Base-by-base conservation (phyloP, 2,329 filamentous ascomycete genomes). In the Exophiala sideris region DNA sequence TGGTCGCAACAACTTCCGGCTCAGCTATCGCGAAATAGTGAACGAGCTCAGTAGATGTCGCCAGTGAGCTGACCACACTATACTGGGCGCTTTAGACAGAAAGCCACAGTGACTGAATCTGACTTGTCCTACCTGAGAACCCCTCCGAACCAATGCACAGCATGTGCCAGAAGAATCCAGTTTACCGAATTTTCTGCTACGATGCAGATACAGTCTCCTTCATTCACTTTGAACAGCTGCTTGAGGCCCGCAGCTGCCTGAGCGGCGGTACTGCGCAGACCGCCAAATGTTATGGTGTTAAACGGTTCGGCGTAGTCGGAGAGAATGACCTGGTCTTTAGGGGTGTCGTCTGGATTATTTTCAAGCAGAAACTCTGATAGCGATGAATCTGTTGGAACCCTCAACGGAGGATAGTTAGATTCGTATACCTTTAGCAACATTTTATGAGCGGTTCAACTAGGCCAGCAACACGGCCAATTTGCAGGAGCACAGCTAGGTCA, bases 21-120 rank as follows among this genome's bases (percentile, higher is more conserved):
- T 65, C 11, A 67, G 58, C 60, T 60, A 73, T 52, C 68, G 66
- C 58, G 70, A 67, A 64, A 68, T 69, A 41, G 53, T 67, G 70
- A 70, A 65, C 41, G 7, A 48, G 4, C 12, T 48, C 45, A 34
- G 33, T 36, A 16, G 45, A 12, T n/a, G 45, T 34, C 9, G 45
- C 45, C 32, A 48, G 12, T 12, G 12, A 24, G 34, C 35, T 48
- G n/a, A 48, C 32, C 34, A 38, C 45, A 24, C 32, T 48, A 34
- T 32, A n/a, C 20, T 21, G 21, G 29, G 16, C 38, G 35, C 14
- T 35, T 18, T 35, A 36, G 14, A n/a, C 5, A 29, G 1, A 29
- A 29, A 29, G 24, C 24, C 24, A 29, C 29, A 5, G 12, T 24
- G 34, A n/a, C 18, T 24, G 16, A 35, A 29, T 8, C n/a, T 5